Percentiles rank a stretch among this genome's conserved stretches.
These are phyloP conservation scores for Clitopilus hobsonii DNA, from an alignment of 768 basidiomycete species.

Conservation along the genomic window DNA sequence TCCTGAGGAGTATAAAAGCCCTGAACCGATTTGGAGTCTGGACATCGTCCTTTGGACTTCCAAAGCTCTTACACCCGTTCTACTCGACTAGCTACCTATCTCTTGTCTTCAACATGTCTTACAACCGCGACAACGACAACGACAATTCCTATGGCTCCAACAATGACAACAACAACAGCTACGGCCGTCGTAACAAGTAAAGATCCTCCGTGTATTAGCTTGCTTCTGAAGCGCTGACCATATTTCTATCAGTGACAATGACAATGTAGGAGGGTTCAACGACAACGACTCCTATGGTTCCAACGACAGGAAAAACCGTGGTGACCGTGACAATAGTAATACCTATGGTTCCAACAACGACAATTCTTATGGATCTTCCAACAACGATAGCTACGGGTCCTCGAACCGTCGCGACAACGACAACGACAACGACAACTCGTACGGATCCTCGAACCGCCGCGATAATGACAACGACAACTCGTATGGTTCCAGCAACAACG, in stretches of 20 bases:
- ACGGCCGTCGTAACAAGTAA: not conserved
- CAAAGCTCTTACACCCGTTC: no score
- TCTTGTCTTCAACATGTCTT: slow-evolving; percentile 14
- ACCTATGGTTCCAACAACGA: slow-evolving; percentile 13
- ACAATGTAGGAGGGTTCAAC: not conserved
- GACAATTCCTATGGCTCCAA: slow-evolving; percentile 18
- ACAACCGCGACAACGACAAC: slow-evolving; percentile 15
- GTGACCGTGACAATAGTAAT: no score
- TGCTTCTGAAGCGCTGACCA: not conserved
- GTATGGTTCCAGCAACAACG: slow-evolving; percentile 22
- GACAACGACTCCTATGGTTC: slow-evolving; percentile 5
- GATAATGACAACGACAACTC: slow-evolving; percentile 15
- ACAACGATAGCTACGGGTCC: slow-evolving; percentile 11
- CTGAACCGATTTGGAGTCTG: not conserved
- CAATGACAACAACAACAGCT: slow-evolving; percentile 6
- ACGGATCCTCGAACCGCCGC: slow-evolving; percentile 8
- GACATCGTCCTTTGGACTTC: not conserved
- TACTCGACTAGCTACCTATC: not conserved
- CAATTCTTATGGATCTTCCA: slow-evolving; percentile 14
- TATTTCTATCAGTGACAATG: not conserved
- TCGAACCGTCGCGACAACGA: slow-evolving; percentile 10
- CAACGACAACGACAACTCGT: slow-evolving; percentile 12
- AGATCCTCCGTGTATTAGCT: no score
- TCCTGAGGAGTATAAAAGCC: not conserved
- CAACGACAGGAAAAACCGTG: slow-evolving; percentile 6